These are phyloP conservation scores for Dillenia turbinata DNA, from an alignment of 164 flowering plant genomes.

Conservation along the genomic window DNA sequence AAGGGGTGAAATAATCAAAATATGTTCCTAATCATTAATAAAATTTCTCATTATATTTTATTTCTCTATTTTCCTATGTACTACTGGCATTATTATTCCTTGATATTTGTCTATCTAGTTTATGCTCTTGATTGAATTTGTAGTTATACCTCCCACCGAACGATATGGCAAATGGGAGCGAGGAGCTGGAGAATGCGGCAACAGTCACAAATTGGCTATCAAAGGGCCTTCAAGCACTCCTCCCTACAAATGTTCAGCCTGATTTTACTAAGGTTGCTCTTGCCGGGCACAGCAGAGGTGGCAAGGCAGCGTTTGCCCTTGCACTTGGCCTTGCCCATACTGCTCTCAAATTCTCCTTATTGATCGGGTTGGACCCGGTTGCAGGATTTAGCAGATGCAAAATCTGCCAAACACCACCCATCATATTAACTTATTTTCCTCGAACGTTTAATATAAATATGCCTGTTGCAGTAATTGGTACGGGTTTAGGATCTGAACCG, in stretches of 20 bases:
- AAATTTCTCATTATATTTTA: too few relatives aligned
- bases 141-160: constrained; percentile 13
- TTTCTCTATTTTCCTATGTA: too few relatives aligned
- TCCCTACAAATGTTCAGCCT: constrained; percentile 21
- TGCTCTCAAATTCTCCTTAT: constrained; percentile 19
- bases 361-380: constrained; percentile 55
- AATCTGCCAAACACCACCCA: constrained; percentile 14
- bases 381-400: constrained; percentile 18
- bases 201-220: constrained; percentile 40
- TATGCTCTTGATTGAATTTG: neutral
- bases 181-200: constrained; percentile 25
- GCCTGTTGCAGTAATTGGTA: constrained; percentile 48
- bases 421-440: constrained; percentile 25
- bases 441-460: constrained; percentile 26
- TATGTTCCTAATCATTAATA: too few relatives aligned
- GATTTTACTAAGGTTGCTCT: constrained; percentile 28
- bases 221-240: constrained; percentile 20
- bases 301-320: constrained; percentile 44
- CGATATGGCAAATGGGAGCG: neutral
- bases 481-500: constrained; percentile 27
- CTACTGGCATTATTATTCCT: too few relatives aligned
- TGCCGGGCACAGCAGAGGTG: constrained; percentile 58
- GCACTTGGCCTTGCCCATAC: constrained; percentile 21
- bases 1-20: too few relatives aligned
- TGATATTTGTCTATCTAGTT: too few relatives aligned